Evolutionary conservation across 106 monocot species (phyloP).

Genomic region (Narthecium ossifragum): DNA sequence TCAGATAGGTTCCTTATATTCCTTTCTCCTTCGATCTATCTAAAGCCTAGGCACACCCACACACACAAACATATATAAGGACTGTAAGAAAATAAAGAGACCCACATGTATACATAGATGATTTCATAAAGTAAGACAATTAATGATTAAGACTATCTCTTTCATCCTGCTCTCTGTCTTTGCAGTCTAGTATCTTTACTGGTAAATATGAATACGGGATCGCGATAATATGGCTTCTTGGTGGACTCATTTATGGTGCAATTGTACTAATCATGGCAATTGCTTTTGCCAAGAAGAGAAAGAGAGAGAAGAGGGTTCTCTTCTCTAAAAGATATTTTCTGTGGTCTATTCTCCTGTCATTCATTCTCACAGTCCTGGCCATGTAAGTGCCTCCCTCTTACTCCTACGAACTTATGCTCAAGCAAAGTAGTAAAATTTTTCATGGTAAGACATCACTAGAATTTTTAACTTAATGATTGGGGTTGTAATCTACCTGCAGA

Average conservation of each 20-base stretch:
- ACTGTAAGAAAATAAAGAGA: no score
- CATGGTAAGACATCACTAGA: not conserved
- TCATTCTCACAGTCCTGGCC: slow-evolving; percentile 40
- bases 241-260: slow-evolving; percentile 31
- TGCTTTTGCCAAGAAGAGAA: slow-evolving; percentile 19
- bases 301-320: slow-evolving; percentile 14
- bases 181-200: slow-evolving; percentile 75
- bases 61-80: no score
- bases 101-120: not conserved
- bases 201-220: slow-evolving; percentile 78
- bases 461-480: not conserved
- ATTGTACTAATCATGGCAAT: slow-evolving; percentile 15
- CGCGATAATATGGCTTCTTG: slow-evolving; percentile 52
- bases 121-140: not conserved
- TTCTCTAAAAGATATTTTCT: slow-evolving; percentile 16
- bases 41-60: no score
- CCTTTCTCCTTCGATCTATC: no score
- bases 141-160: not conserved
- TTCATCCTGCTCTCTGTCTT: slow-evolving; percentile 3
- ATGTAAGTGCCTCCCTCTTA: slow-evolving; percentile 79
- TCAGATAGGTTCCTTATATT: no score
- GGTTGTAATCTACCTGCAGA: slow-evolving; percentile 24
- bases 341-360: slow-evolving; percentile 27
- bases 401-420: no score
- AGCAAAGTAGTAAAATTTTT: not conserved